Percentiles rank a stretch among this genome's conserved stretches.
These are phyloP conservation scores for Xylaria longipes DNA, from an alignment of 495 filamentous ascomycete species.

Conservation along the genomic window DNA sequence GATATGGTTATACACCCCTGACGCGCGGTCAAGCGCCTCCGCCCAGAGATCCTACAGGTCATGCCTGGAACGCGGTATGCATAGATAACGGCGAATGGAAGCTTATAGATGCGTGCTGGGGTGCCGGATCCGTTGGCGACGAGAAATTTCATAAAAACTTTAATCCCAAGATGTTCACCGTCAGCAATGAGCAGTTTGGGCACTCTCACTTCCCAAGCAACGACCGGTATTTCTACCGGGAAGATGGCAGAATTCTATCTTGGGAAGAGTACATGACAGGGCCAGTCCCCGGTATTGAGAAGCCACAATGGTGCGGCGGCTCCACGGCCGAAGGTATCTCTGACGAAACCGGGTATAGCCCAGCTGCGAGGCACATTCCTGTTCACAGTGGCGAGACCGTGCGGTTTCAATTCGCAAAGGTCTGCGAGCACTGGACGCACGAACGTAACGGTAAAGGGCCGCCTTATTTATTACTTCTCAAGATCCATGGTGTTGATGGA, in stretches of 20 bases:
- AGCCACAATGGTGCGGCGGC: conserved; percentile 58
- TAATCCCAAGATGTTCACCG: conserved; percentile 72
- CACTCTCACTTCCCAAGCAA: conserved; percentile 77
- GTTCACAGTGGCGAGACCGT: conserved; percentile 57
- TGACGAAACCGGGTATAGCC: conserved; percentile 64
- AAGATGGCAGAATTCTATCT: conserved; percentile 50
- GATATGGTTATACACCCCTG: conserved; percentile 69
- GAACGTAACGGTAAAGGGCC: conserved; percentile 66
- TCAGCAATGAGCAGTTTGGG: conserved; percentile 83
- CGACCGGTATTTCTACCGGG: conserved; percentile 69
- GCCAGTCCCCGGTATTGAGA: conserved; percentile 48
- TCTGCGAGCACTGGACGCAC: conserved; percentile 81
- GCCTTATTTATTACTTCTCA: conserved; percentile 69
- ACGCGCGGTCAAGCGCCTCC: conserved; percentile 64
- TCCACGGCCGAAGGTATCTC: conserved; percentile 65
- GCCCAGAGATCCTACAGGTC: conserved; percentile 56
- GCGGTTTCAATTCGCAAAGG: conserved; percentile 76
- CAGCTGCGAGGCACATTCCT: conserved; percentile 62
- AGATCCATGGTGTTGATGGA: conserved; percentile 70
- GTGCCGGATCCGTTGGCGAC: conserved; percentile 69
- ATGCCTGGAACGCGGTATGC: conserved; percentile 93
- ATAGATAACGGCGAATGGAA: conserved; percentile 91
- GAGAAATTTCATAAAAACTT: conserved; percentile 71
- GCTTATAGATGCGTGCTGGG: conserved; percentile 91
- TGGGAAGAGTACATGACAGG: conserved; percentile 85